A percentile compares a stretch with the other conserved stretches of the same genome.
Conservation (phyloP, 2,329 filamentous ascomycete genomes). For the Monascus ruber region DNA sequence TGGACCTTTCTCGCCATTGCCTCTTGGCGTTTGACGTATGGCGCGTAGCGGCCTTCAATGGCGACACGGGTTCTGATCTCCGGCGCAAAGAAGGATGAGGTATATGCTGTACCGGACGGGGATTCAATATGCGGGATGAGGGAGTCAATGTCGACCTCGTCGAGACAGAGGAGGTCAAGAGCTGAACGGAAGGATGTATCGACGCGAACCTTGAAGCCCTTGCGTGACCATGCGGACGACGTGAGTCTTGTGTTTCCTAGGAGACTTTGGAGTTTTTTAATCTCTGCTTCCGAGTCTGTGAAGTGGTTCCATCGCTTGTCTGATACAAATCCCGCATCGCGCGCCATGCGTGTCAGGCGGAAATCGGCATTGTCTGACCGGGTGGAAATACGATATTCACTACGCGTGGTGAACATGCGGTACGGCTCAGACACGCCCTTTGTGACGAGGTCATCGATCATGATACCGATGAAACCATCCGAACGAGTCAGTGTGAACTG, state of each 20-base stretch:
- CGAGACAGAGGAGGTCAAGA: slow-evolving; percentile 66
- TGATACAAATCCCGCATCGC: slow-evolving; percentile 64
- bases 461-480: slow-evolving; percentile 94
- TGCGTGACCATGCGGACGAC: slow-evolving; percentile 54
- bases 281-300: slow-evolving; percentile 52
- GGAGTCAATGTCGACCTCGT: slow-evolving; percentile 46
- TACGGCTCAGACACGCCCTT: slow-evolving; percentile 97
- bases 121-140: slow-evolving; percentile 44
- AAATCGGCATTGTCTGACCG: slow-evolving; percentile 90
- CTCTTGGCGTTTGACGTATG: slow-evolving; percentile 67
- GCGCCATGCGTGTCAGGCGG: slow-evolving; percentile 69
- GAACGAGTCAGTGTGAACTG: slow-evolving; percentile 62
- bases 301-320: slow-evolving; percentile 67
- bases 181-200: slow-evolving; percentile 60
- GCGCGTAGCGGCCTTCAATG: slow-evolving; percentile 77
- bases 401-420: slow-evolving; percentile 93
- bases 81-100: slow-evolving; percentile 41
- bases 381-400: slow-evolving; percentile 86
- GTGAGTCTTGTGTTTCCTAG: slow-evolving; percentile 50
- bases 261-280: slow-evolving; percentile 51
- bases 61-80: slow-evolving; percentile 58
- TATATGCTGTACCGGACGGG: slow-evolving; percentile 16
- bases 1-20: slow-evolving; percentile 55
- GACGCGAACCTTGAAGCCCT: slow-evolving; percentile 57
- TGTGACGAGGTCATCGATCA: slow-evolving; percentile 95